Conservation (phyloP, 2,329 filamentous ascomycete genomes). For the Endothia cerciana region DNA sequence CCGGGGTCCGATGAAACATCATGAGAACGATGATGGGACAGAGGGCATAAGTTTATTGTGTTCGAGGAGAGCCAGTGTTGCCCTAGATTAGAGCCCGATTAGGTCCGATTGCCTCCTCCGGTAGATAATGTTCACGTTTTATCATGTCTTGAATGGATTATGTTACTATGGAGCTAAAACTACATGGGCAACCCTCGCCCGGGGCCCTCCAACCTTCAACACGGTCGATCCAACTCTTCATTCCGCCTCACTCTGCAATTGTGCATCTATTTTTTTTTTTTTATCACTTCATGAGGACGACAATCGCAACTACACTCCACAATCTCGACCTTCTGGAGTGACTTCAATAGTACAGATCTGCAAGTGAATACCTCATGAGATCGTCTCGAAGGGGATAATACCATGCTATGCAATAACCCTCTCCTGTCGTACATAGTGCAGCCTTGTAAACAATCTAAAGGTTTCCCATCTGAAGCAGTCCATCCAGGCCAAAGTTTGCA, state of each 20-base stretch:
- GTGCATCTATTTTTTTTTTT: background rate
- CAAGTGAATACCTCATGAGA: background rate
- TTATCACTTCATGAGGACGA: background rate
- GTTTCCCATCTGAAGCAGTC: background rate
- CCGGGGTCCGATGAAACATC: background rate
- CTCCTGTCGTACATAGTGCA: background rate
- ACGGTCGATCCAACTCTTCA: background rate
- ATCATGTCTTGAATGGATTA: conserved; percentile 2
- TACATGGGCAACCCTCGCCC: background rate
- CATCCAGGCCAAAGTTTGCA: too few relatives aligned
- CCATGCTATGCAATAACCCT: background rate
- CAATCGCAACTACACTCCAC: background rate
- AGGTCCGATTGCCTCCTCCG: background rate
- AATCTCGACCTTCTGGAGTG: background rate
- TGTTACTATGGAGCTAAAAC: background rate
- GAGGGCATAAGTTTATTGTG: background rate
- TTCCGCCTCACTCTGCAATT: background rate
- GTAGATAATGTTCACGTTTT: background rate
- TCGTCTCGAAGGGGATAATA: background rate
- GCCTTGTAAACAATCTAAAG: background rate
- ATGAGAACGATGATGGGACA: background rate
- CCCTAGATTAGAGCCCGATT: background rate
- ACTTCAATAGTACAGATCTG: background rate
- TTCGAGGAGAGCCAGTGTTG: background rate
- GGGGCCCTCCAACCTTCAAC: background rate